Evolutionary conservation across 306 rosid species (phyloP).

Genomic region (Quillaja saponaria): DNA sequence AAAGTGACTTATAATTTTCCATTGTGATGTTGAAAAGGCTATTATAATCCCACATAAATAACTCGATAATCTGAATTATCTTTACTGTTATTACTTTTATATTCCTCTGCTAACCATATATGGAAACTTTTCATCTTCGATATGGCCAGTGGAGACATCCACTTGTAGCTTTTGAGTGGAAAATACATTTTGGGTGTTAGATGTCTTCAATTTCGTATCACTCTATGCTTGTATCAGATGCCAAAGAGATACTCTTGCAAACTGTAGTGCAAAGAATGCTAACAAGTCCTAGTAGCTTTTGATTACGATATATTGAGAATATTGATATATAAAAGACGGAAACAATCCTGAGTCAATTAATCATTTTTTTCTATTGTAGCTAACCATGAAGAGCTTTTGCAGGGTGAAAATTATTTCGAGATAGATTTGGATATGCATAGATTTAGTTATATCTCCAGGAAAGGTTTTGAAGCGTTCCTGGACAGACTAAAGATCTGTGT

Average conservation of each 20-base stretch:
- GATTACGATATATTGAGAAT: no score
- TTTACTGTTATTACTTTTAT: not conserved
- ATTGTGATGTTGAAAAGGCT: not conserved
- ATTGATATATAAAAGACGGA: no score
- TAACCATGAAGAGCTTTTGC: conserved; percentile 23
- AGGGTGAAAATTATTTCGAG: conserved; percentile 97
- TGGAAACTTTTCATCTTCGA: not conserved
- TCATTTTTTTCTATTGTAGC: conserved; percentile 16
- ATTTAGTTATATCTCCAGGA: conserved; percentile 91
- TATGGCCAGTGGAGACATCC: not conserved
- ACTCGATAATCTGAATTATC: not conserved
- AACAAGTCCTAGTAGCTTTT: no score
- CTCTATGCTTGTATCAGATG: no score
- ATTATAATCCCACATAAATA: conserved; percentile 11
- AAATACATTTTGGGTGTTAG: not conserved
- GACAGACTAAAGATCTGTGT: conserved; percentile 77
- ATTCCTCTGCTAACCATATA: conserved; percentile 3
- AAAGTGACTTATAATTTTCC: not conserved
- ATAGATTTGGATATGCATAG: conserved; percentile 98
- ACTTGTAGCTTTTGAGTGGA: not conserved
- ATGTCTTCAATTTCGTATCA: not conserved
- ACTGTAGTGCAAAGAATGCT: no score
- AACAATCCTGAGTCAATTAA: no score
- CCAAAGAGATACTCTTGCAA: no score
- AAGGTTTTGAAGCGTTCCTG: conserved; percentile 91